Base-by-base conservation (phyloP, 2,329 filamentous ascomycete genomes). In the Colletotrichum acutatum region DNA sequence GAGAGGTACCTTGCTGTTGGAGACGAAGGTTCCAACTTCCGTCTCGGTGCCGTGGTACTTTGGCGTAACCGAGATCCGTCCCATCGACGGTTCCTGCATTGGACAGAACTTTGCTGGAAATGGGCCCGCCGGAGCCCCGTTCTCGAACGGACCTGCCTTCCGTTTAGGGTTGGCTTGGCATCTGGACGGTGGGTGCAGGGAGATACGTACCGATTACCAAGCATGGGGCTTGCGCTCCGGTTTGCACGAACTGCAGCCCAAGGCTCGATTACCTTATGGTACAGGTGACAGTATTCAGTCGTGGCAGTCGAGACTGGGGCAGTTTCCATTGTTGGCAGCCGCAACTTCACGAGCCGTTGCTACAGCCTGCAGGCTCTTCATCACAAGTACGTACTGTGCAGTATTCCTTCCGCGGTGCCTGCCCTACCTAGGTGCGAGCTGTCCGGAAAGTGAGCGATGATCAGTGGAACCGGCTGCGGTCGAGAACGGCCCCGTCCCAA, bases 401-500 rank as follows among this genome's bases (percentile, higher is more conserved):
- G 37, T 62, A 42, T 19, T 16, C 32, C 28, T 28, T 19, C 30
- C 14, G 19, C 28, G 9, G 52, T 54, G 60, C 56, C 37, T 54
- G 32, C 32, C 32, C 28, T 46, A 34, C 57, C 64, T 46, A 63
- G 58, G 34, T 62, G 37, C 37, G 37, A 49, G 19, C 59, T 42
- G 66, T 19, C 53, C 42, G 60, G 59, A 64, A 60, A 72, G 66
- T 57, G 60, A 26, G 34, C 32, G 60, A 72, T 65, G 60, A 61
- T 70, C 70, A 52, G 70, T 60, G 70, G 70, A 16, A 26, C 66
- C 42, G 59, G 60, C 34, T 68, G 52, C 34, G 66, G 66, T 65
- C 70, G 68, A 57, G 70, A 69, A 61, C 66, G 32, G 54, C 53
- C 59, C 70, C 70, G 70, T 72, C 28, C 57, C 54, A 64, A 64